Conservation (phyloP, 2,329 filamentous ascomycete genomes). For the Cytospora schulzeri region DNA sequence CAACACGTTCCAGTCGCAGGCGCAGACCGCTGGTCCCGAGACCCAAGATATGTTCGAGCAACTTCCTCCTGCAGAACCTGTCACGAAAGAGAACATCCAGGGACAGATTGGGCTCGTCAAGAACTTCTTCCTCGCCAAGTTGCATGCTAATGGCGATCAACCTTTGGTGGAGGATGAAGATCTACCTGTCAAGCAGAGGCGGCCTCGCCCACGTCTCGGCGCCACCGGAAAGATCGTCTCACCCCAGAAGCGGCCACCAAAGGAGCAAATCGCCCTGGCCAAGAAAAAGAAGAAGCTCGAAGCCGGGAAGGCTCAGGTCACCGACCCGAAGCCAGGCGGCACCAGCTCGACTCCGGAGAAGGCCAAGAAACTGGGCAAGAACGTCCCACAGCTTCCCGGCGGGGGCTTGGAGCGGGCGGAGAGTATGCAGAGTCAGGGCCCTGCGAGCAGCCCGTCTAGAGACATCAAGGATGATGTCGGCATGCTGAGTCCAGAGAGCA, state of each 20-base stretch:
- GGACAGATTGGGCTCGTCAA: slow-evolving; percentile 85
- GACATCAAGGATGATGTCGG: slow-evolving; percentile 64
- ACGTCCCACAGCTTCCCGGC: slow-evolving; percentile 39
- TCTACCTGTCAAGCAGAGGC: slow-evolving; percentile 87
- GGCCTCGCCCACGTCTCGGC: slow-evolving; percentile 64
- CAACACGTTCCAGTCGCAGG: slow-evolving; percentile 79
- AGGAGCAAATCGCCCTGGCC: slow-evolving; percentile 79
- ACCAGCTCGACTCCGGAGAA: slow-evolving; percentile 41
- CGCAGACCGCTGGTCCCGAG: slow-evolving; percentile 60
- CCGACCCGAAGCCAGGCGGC: slow-evolving; percentile 43
- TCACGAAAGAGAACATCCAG: slow-evolving; percentile 77
- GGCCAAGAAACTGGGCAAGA: slow-evolving; percentile 55
- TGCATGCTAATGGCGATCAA: slow-evolving; percentile 81
- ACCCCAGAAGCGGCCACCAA: slow-evolving; percentile 78
- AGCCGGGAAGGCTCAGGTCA: slow-evolving; percentile 51
- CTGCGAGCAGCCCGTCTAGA: slow-evolving; percentile 62
- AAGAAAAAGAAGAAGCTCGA: slow-evolving; percentile 87
- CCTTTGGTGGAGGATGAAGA: slow-evolving; percentile 93
- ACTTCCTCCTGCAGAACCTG: slow-evolving; percentile 70
- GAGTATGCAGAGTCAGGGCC: slow-evolving; percentile 60
- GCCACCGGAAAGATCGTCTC: slow-evolving; percentile 84
- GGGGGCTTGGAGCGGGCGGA: slow-evolving; percentile 58
- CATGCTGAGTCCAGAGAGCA: slow-evolving; percentile 85
- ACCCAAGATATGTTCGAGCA: slow-evolving; percentile 65
- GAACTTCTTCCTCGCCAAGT: slow-evolving; percentile 87